These are phyloP conservation scores for Daldinia decipiens DNA, from an alignment of 495 filamentous ascomycete genomes.

Conservation along the genomic window DNA sequence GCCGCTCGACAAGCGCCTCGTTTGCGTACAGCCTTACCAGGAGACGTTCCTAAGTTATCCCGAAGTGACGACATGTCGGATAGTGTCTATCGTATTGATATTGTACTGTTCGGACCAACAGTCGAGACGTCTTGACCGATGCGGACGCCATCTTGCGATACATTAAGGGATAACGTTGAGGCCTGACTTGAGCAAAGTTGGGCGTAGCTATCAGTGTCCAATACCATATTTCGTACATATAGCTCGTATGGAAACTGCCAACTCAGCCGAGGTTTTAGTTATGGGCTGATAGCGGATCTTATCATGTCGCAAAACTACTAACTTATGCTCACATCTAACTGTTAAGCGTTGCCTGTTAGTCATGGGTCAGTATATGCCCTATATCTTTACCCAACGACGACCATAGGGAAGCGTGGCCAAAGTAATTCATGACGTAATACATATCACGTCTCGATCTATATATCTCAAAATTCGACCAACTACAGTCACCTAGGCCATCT, in stretches of 20 bases:
- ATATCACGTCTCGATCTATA: not conserved
- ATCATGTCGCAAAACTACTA: not conserved
- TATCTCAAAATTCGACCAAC: not conserved
- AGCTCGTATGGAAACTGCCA: not conserved
- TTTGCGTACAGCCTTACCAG: conserved; percentile 10
- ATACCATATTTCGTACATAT: not conserved
- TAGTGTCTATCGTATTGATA: not conserved
- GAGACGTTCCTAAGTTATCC: not conserved
- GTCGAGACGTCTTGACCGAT: not conserved
- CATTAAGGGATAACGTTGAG: not conserved
- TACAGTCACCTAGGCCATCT: not conserved
- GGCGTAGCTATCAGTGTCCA: not conserved
- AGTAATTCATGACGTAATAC: not conserved
- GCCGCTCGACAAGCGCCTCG: conserved; percentile 38
- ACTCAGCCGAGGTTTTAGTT: not conserved
- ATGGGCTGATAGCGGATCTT: not conserved
- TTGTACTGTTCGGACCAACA: not conserved
- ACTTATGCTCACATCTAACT: not conserved
- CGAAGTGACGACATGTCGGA: not conserved
- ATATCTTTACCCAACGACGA: not conserved
- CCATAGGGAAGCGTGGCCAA: not conserved
- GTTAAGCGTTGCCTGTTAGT: not conserved
- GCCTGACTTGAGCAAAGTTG: not conserved
- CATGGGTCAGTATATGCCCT: not conserved
- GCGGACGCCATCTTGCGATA: not conserved